Evolutionary conservation across 768 basidiomycete genomes (phyloP).

Genomic region (Mycena chlorophos): DNA sequence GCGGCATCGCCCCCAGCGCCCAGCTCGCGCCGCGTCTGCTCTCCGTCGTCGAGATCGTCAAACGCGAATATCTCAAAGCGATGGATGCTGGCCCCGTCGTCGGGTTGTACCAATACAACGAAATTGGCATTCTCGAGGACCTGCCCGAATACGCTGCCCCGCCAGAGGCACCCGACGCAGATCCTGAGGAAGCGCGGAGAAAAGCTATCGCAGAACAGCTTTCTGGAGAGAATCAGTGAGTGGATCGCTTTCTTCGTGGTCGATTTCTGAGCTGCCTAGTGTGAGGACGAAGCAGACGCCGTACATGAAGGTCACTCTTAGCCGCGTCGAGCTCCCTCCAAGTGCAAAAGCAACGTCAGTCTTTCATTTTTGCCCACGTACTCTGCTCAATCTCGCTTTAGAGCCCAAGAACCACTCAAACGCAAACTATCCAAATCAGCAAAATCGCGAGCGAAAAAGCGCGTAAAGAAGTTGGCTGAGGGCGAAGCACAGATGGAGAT

Average conservation of each 20-base stretch:
- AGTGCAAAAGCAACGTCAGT: conserved; percentile 55
- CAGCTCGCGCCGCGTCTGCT: conserved; percentile 61
- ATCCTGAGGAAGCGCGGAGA: conserved; percentile 34
- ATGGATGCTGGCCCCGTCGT: conserved; percentile 44
- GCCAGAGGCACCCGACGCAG: conserved; percentile 19
- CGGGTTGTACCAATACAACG: conserved; percentile 79
- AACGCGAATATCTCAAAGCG: conserved; percentile 69
- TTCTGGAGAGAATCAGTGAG: conserved; percentile 62
- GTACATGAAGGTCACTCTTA: conserved; percentile 71
- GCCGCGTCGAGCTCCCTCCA: conserved; percentile 43
- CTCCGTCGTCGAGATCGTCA: conserved; percentile 80
- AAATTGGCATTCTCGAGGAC: conserved; percentile 58
- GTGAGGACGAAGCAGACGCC: conserved; percentile 57
- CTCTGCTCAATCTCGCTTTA: background rate
- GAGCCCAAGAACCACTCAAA: conserved; percentile 49
- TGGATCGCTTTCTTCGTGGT: conserved; percentile 13
- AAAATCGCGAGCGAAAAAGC: conserved; percentile 46
- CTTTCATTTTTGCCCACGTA: background rate
- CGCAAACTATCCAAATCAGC: conserved; percentile 62
- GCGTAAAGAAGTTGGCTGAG: conserved; percentile 28
- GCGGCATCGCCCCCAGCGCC: conserved; percentile 35
- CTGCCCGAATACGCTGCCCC: conserved; percentile 17
- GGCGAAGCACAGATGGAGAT: background rate
- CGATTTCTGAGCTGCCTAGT: conserved; percentile 34
- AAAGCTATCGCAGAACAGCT: conserved; percentile 45